Evolutionary conservation across 2,329 filamentous ascomycete species (phyloP).

Genomic region (Huntiella abstrusa): DNA sequence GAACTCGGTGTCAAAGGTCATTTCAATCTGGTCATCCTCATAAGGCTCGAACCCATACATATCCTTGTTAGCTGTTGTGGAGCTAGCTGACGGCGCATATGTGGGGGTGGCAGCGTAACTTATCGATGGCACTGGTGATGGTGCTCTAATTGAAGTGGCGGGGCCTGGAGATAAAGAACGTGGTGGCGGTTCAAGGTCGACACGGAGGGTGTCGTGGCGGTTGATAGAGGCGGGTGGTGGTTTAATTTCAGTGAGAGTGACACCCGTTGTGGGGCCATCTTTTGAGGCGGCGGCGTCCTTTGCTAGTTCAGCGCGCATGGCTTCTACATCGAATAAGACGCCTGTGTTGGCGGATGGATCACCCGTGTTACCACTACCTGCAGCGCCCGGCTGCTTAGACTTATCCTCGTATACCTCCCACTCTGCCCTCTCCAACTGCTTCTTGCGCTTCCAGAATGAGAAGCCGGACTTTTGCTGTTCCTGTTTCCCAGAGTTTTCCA

Average conservation of each 20-base stretch:
- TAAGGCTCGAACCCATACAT: slow-evolving; percentile 10
- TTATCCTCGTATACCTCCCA: slow-evolving; percentile 88
- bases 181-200: background rate
- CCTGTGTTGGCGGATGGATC: slow-evolving; percentile 28
- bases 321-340: slow-evolving; percentile 87
- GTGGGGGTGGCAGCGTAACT: slow-evolving; percentile 1
- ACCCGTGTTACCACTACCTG: slow-evolving; percentile 24
- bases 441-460: slow-evolving; percentile 66
- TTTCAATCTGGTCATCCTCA: slow-evolving; percentile 35
- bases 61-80: slow-evolving; percentile 3
- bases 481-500: slow-evolving; percentile 56
- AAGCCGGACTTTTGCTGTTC: slow-evolving; percentile 39
- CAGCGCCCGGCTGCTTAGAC: slow-evolving; percentile 20
- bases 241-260: slow-evolving; percentile 4
- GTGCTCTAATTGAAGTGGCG: slow-evolving; percentile 1
- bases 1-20: slow-evolving; percentile 54
- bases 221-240: slow-evolving; percentile 8
- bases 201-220: slow-evolving; percentile 5
- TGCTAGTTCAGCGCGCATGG: slow-evolving; percentile 71
- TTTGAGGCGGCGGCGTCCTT: slow-evolving; percentile 51
- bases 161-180: slow-evolving; percentile 6
- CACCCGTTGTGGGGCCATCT: slow-evolving; percentile 28
- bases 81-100: background rate
- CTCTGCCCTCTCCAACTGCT: slow-evolving; percentile 61
- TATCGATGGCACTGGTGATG: slow-evolving; percentile 5